phyloP scores from a whole-genome alignment of 129 eudicot genomes.

The Apium graveolens region DNA sequence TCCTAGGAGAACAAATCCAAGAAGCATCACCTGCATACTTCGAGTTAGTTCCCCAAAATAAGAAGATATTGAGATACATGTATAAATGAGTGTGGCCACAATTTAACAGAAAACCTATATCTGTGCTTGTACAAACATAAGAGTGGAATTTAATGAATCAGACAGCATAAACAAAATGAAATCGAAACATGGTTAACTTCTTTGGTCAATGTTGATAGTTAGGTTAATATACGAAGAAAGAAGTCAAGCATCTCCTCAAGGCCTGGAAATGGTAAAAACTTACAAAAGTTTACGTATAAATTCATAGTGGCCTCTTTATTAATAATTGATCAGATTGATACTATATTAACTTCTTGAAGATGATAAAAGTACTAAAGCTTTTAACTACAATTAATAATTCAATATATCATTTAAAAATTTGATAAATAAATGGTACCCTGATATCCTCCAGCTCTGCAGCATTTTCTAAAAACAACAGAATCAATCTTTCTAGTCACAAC shows the following conservation, averaged over 20 bases:
- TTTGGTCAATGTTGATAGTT: background rate
- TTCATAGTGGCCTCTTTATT: background rate
- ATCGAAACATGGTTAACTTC: background rate
- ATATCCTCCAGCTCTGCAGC: background rate
- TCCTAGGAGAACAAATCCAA: conserved; percentile 91
- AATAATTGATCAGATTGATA: background rate
- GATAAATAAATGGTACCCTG: background rate
- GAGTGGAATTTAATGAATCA: background rate
- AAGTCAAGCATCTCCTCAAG: background rate
- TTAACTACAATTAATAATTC: background rate
- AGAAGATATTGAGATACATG: conserved; percentile 10
- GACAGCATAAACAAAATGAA: background rate
- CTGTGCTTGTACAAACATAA: background rate
- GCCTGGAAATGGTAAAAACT: background rate
- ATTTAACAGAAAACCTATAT: background rate
- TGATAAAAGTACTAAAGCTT: background rate
- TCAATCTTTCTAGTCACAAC: background rate
- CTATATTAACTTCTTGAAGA: background rate
- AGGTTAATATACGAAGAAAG: background rate
- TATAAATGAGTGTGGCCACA: background rate
- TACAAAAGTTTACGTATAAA: background rate
- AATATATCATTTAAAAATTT: background rate
- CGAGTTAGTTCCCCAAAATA: conserved; percentile 23
- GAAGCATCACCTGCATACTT: conserved; percentile 97
- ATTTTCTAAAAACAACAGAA: background rate